phyloP scores from a whole-genome alignment of 2,329 filamentous ascomycete genomes.

The Bipolaris oryzae region DNA sequence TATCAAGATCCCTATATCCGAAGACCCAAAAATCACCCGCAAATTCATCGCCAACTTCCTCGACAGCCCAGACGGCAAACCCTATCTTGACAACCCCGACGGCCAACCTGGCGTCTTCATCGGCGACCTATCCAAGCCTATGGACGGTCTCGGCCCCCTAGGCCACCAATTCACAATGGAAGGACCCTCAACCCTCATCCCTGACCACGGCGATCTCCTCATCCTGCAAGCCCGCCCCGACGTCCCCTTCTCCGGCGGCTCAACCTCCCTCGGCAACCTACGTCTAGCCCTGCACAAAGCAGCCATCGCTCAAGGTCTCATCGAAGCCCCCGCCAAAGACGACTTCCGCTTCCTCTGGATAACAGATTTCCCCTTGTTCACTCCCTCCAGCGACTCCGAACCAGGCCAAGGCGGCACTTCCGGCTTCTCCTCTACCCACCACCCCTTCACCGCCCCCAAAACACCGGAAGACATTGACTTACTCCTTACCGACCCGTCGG shows the following conservation, averaged over 20 bases:
- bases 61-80: conserved; percentile 63
- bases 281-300: conserved; percentile 72
- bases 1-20: conserved; percentile 68
- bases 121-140: conserved; percentile 73
- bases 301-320: conserved; percentile 67
- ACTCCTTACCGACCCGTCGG: conserved; percentile 72
- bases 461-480: conserved; percentile 73
- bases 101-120: conserved; percentile 83
- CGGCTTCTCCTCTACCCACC: conserved; percentile 86
- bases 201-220: conserved; percentile 74
- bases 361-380: conserved; percentile 90
- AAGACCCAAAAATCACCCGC: conserved; percentile 60
- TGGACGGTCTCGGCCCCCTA: conserved; percentile 77
- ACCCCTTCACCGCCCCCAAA: conserved; percentile 92
- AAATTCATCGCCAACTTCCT: conserved; percentile 73
- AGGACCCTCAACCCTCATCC: conserved; percentile 58
- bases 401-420: conserved; percentile 82
- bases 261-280: conserved; percentile 73
- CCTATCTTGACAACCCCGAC: conserved; percentile 70
- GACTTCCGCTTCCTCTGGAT: conserved; percentile 82
- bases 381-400: conserved; percentile 66
- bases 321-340: conserved; percentile 54
- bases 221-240: conserved; percentile 78
- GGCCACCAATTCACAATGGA: conserved; percentile 73
- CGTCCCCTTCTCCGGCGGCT: conserved; percentile 71